These are phyloP conservation scores for Heimioporus sp. DNA, from an alignment of 768 basidiomycete species.

Conservation along the genomic window DNA sequence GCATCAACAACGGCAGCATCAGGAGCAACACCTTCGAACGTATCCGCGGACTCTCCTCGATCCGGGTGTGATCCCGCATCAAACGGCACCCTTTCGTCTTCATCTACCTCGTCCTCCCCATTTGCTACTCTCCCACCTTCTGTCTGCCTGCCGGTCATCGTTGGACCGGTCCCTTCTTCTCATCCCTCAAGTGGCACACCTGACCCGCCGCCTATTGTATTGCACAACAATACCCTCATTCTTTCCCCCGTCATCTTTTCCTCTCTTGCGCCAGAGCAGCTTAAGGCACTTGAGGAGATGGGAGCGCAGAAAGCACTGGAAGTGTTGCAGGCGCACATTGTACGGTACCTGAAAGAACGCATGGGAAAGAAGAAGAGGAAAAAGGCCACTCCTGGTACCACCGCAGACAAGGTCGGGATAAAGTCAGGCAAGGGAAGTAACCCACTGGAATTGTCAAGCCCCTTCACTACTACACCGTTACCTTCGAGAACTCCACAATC, in stretches of 20 bases:
- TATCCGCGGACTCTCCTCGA: conserved; percentile 9
- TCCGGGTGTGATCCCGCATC: conserved; percentile 8
- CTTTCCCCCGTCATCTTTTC: conserved; percentile 86
- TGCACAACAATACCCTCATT: conserved; percentile 81
- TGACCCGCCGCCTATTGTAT: conserved; percentile 62
- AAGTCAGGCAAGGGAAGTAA: conserved; percentile 38
- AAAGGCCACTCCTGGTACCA: conserved; percentile 34
- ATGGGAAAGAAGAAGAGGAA: conserved; percentile 42
- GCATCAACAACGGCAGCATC: conserved; percentile 5
- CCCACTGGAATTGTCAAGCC: conserved; percentile 25
- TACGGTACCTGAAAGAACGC: conserved; percentile 78
- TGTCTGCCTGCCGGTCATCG: conserved; percentile 73
- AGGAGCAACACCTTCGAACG: conserved; percentile 8
- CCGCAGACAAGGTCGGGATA: conserved; percentile 40
- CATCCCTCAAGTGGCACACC: conserved; percentile 48
- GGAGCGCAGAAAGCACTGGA: conserved; percentile 80
- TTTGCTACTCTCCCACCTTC: conserved; percentile 32
- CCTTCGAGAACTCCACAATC: conserved; percentile 23
- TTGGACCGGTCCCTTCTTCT: conserved; percentile 68
- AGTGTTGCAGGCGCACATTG: conserved; percentile 82
- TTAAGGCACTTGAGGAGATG: conserved; percentile 74
- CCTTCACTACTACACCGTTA: conserved; percentile 48
- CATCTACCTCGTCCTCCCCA: conserved; percentile 15
- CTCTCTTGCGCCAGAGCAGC: conserved; percentile 67
- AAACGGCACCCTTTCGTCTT: conserved; percentile 15